Percentiles rank a stretch among this genome's conserved stretches.
These are phyloP conservation scores for Dissophora ornata DNA, from an alignment of 192 early-diverging fungal species.

Conservation along the genomic window DNA sequence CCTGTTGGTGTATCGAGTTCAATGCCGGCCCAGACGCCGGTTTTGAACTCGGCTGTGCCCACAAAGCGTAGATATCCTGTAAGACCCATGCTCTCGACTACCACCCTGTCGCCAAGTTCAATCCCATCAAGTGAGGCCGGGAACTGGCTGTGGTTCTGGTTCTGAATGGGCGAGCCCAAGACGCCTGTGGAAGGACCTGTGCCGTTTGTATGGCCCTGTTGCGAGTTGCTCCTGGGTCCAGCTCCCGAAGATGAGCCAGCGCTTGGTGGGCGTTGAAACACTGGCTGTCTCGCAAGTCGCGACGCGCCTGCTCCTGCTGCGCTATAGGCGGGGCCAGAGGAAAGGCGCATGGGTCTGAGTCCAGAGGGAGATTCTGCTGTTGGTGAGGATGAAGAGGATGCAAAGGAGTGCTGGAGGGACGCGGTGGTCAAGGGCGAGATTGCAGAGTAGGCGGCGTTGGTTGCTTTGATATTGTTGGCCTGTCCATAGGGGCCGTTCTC, in stretches of 20 bases:
- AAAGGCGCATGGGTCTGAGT: constrained; percentile 4
- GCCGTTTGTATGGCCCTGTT: background rate
- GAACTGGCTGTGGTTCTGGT: constrained; percentile 12
- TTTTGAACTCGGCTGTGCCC: constrained; percentile 78
- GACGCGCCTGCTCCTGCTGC: constrained; percentile 1
- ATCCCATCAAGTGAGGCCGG: constrained; percentile 39
- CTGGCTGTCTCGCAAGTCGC: constrained; percentile 19
- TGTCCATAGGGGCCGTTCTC: constrained; percentile 10
- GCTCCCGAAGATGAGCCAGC: background rate
- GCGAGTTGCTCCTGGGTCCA: background rate
- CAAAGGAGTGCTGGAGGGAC: constrained; percentile 1
- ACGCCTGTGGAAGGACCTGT: background rate
- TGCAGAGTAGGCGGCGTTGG: constrained; percentile 11
- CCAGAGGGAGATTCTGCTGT: constrained; percentile 25
- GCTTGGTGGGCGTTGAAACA: constrained; percentile 24
- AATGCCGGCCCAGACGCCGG: constrained; percentile 83
- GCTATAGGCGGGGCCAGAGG: background rate
- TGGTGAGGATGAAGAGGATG: constrained; percentile 22
- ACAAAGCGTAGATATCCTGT: constrained; percentile 79
- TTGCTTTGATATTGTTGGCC: constrained; percentile 5
- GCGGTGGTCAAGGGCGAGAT: constrained; percentile 24
- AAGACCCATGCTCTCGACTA: constrained; percentile 69
- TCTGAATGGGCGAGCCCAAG: constrained; percentile 9
- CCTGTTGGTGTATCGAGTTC: constrained; percentile 78
- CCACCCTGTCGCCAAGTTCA: constrained; percentile 68